Base-by-base conservation (phyloP, 2,329 filamentous ascomycete species). In the Neopestalotiopsis sp. region DNA sequence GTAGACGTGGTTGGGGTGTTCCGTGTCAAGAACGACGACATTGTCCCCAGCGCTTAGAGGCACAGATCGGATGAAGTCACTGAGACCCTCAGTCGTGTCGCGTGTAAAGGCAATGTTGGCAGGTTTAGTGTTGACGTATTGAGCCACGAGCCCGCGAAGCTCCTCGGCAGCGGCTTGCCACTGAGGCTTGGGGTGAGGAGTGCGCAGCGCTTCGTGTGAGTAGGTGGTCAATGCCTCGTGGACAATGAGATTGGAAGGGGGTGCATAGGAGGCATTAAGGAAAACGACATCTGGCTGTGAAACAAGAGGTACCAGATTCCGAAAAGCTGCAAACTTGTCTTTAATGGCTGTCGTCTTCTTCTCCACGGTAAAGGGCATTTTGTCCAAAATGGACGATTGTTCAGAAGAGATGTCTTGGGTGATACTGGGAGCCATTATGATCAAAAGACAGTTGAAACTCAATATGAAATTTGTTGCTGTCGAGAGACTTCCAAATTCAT, bases 51-150 rank as follows among this genome's bases (percentile, higher is more conserved):
- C 67, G 2, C 67, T 9, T 32, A 79, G 73, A 1, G 45, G 38
- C 4, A 78, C 13, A 20, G 71, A 68, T 4, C 70, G 72, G 52
- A 78, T 75, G 67, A 80, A 79, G 38, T 66, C 68, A 2, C 74
- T 74, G 0, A 79, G 68, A 0, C 71, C 78, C 58, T 80, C 78
- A 1, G 78, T 80, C 0, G 78, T 80, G 62, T 80, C 77, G 2
- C 77, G 73, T 0, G 76, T 78, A 58, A 80, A 76, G 2, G 76
- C 74, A 17, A 80, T 71, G 1, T 71, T 67, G 0, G 71, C 63
- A 1, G 71, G 65, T 2, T 75, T 69, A n/a, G 77, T 71, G 56
- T 76, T 74, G 71, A 80, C 75, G 67, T 77, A 78, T 9, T 71
- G 67, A 1, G 70, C 78, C 4, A 80, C 7, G 0, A 78, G 70